Base-by-base conservation (phyloP, 192 early-diverging fungal genomes). In the Phycomyces blakesleeanus region DNA sequence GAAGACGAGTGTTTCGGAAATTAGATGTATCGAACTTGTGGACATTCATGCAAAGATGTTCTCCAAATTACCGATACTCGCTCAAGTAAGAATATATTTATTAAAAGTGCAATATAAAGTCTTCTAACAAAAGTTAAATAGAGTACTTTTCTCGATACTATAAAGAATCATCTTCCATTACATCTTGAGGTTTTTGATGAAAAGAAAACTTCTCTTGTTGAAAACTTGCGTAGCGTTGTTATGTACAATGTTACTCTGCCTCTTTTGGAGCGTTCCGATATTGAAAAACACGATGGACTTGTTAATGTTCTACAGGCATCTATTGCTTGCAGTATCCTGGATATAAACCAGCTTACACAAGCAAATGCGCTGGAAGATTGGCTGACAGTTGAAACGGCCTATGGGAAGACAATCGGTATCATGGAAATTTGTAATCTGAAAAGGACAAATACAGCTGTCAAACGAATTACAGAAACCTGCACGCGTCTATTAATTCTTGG, bases 1-100 rank as follows among this genome's bases (percentile, higher is more conserved):
- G 59, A 76, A 61, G 39, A 66, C 78, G 0, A 57, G 59, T 7
- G 60, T 85, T 8, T 78, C 80, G 8, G 55, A 57, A 26, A 41
- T 58, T 44, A 51, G 71, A 44, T 50, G 47, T 0, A n/a, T 67
- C 11, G 64, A 66, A 20, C 41, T 69, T n/a, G 16, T 69, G n/a
- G 52, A 62, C 29, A n/a, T 44, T 1, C 61, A 49, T 49, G 15
- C 20, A 15, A 40, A 49, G 14, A 11, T 5, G 21, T 66, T 62
- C 25, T 18, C 5, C 14, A 25, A 62, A 3, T 51, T 49, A 11
- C 60, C 60, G 15, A 24, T 49, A 2, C 11, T 22, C 3, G 15
- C 7, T 20, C 39, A 60, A 38, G 26, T 22, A 64, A 37, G 20
- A 55, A 5, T 9, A 26, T 14, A 50, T 20, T 40, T 8, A 63